These are phyloP conservation scores for Exophiala alcalophila DNA, from an alignment of 2,329 filamentous ascomycete genomes.

Conservation along the genomic window DNA sequence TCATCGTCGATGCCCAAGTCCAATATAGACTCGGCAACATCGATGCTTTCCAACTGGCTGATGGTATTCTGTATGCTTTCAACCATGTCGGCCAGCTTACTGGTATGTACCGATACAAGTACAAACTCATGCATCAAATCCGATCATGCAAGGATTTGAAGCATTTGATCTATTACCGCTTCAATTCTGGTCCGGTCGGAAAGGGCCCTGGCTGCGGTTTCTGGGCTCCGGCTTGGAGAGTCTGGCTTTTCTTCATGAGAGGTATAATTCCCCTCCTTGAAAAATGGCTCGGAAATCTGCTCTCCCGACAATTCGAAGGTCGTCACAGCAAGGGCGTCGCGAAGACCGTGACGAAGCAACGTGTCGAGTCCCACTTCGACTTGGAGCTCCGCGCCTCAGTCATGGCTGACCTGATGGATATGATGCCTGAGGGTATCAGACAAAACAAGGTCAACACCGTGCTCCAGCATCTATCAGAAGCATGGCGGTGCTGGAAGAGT, in stretches of 20 bases:
- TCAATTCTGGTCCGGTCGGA: slow-evolving; percentile 93
- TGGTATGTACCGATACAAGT: slow-evolving; percentile 99
- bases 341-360: slow-evolving; percentile 98
- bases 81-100: slow-evolving; percentile 98
- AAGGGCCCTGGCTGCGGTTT: slow-evolving; percentile 98
- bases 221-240: slow-evolving; percentile 97
- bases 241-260: slow-evolving; percentile 99
- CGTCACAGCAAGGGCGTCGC: slow-evolving; percentile 98
- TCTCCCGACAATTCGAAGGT: slow-evolving; percentile 96
- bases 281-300: slow-evolving; percentile 92
- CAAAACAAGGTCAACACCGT: slow-evolving; percentile 99
- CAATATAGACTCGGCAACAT: slow-evolving; percentile 97
- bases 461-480: slow-evolving; percentile 92
- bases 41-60: slow-evolving; percentile 95
- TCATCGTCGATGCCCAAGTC: slow-evolving; percentile 97
- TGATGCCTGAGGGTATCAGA: slow-evolving; percentile 99
- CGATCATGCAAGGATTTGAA: slow-evolving; percentile 98
- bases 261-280: slow-evolving; percentile 96
- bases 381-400: slow-evolving; percentile 94
- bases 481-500: slow-evolving; percentile 99
- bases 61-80: slow-evolving; percentile 98
- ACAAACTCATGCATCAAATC: slow-evolving; percentile 99
- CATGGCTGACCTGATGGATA: slow-evolving; percentile 98
- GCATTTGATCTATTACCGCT: slow-evolving; percentile 98
- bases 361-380: slow-evolving; percentile 98